A percentile compares a stretch with the other conserved stretches of the same genome.
These are phyloP conservation scores for Phascolomyces articulosus DNA, from an alignment of 371 early-diverging fungal genomes.

Conservation along the genomic window DNA sequence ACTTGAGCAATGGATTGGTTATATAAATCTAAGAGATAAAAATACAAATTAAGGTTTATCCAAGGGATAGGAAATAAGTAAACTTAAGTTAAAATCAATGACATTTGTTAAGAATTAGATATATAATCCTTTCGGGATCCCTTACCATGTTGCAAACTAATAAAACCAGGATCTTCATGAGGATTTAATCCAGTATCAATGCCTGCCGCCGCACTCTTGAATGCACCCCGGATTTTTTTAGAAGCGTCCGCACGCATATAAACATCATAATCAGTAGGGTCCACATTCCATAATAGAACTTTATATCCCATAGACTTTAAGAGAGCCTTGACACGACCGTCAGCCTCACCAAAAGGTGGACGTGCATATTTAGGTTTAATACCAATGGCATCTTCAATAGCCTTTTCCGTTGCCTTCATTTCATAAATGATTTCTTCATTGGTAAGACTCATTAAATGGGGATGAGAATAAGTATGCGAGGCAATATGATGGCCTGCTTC, in stretches of 20 bases:
- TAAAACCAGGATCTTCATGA: slow-evolving; percentile 45
- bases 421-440: slow-evolving; percentile 45
- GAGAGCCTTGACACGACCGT: slow-evolving; percentile 49
- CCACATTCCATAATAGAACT: slow-evolving; percentile 59
- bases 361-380: slow-evolving; percentile 60
- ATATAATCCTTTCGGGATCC: no score
- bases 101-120: no score
- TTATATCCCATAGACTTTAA: slow-evolving; percentile 54
- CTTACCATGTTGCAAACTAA: slow-evolving; percentile 49
- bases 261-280: slow-evolving; percentile 49
- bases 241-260: slow-evolving; percentile 26
- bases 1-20: slow-evolving; percentile 43
- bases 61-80: no score
- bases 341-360: slow-evolving; percentile 63
- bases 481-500: slow-evolving; percentile 59
- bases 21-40: slow-evolving; percentile 34
- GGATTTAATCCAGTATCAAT: slow-evolving; percentile 34
- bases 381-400: slow-evolving; percentile 50
- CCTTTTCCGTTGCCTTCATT: slow-evolving; percentile 51
- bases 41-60: not conserved
- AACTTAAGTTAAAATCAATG: no score
- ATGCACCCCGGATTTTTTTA: slow-evolving; percentile 24
- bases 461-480: slow-evolving; percentile 57
- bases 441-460: slow-evolving; percentile 43
- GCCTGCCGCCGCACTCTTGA: slow-evolving; percentile 27